Base-by-base conservation (phyloP, 2,329 filamentous ascomycete species). In the Fusarium begoniae region DNA sequence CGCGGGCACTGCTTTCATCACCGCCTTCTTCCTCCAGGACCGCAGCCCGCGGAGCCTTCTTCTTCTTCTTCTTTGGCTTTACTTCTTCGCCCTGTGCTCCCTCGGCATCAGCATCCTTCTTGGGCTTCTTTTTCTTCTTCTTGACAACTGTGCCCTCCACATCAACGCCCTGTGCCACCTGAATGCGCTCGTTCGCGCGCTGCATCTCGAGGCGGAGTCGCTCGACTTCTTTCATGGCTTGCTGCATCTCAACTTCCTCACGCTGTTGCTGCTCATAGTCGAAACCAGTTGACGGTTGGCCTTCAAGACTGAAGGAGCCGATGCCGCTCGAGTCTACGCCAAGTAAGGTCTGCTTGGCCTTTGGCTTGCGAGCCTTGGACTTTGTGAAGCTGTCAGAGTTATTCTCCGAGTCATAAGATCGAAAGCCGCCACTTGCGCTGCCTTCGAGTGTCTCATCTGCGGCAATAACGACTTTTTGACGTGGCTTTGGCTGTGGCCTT, bases 181-280 rank as follows among this genome's bases (percentile, higher is more conserved):
- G 89, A 43, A 95, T 91, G 63, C 92, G 86, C 83, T 95, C 93
- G 77, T 92, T 93, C 43, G 91, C 92, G 64, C 93, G 86, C 83
- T 95, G 93, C 95, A 98, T 98, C 83, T 98, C 94, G 64, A 98
- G 85, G 59, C 96, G 88, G 67, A 97, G 84, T 58, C 91, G 88
- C 84, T 98, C 96, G 7, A 99, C 93, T 81, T 98, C 94, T 81
- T 92, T 92, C 86, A 98, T 91, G 14, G 96, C 96, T 78, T 90
- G 91, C 50, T 90, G 91, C 94, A 98, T 97, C 83, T 98, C 95
- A 3, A 90, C 91, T 69, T 98, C 95, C 79, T 97, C 94, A 22
- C 89, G 90, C 79, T 92, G 89, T 73, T 92, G 89, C 59, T 87
- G 87, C 78, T 94, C 93, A 57, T 90, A 87, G 65, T 93, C 90